Evolutionary conservation across 2,329 filamentous ascomycete species (phyloP).

Genomic region (Aspergillaceae sp.): DNA sequence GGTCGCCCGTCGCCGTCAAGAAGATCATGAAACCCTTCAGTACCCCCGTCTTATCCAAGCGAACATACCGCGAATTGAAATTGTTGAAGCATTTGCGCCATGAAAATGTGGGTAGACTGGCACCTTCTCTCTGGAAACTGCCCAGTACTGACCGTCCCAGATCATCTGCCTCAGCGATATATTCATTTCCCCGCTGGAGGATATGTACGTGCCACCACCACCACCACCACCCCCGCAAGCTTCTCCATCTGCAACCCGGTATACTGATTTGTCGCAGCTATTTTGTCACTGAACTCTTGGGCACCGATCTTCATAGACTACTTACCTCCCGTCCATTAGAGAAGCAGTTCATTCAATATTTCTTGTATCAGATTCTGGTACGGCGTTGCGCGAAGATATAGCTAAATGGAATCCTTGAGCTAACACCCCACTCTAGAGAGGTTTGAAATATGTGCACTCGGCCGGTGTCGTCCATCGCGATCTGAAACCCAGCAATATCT

Average conservation of each 20-base stretch:
- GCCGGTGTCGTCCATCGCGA: conserved; percentile 96
- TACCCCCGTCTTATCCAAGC: conserved; percentile 95
- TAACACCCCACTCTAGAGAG: conserved; percentile 53
- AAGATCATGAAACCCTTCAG: conserved; percentile 99
- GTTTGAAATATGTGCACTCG: conserved; percentile 97
- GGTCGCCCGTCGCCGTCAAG: conserved; percentile 94
- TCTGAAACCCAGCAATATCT: conserved; percentile 96
- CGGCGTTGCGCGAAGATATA: conserved; percentile 25
- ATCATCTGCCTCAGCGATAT: conserved; percentile 98
- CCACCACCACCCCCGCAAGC: not conserved
- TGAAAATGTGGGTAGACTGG: conserved; percentile 64
- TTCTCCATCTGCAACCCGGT: not conserved
- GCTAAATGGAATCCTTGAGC: conserved; percentile 8
- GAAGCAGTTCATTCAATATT: conserved; percentile 99
- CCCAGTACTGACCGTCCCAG: conserved; percentile 39
- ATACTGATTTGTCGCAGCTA: conserved; percentile 51
- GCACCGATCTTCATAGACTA: conserved; percentile 90
- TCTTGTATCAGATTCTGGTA: conserved; percentile 97
- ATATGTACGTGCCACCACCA: conserved; percentile 60
- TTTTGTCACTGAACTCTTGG: conserved; percentile 94
- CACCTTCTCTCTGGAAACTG: not conserved
- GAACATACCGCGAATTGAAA: conserved; percentile 96
- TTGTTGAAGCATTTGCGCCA: conserved; percentile 92
- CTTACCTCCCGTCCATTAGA: conserved; percentile 92
- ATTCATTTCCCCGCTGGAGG: conserved; percentile 97